These are phyloP conservation scores for Trypanosoma rangeli DNA, from an alignment of 208 protist species.

Conservation along the genomic window DNA sequence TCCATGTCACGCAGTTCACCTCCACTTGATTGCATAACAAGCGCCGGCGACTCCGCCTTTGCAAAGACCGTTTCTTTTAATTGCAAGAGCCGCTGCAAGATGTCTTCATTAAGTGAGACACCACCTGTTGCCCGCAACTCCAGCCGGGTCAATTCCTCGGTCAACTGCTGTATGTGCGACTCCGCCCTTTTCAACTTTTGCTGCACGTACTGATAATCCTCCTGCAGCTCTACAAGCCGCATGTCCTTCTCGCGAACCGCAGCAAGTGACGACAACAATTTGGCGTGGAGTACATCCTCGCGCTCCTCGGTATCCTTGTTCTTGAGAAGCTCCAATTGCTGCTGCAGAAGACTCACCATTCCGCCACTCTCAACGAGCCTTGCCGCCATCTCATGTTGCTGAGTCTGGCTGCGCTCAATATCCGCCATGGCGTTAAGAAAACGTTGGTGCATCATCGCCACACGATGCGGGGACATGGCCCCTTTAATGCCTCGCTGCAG, in stretches of 20 bases:
- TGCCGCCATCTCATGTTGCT: constrained; percentile 45
- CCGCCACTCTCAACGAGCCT: constrained; percentile 61
- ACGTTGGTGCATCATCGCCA: constrained; percentile 67
- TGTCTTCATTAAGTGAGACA: constrained; percentile 44
- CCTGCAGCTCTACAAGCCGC: constrained; percentile 52
- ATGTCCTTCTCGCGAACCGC: constrained; percentile 57
- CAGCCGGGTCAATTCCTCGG: constrained; percentile 64
- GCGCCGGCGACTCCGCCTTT: constrained; percentile 58
- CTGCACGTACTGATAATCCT: constrained; percentile 58
- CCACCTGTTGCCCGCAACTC: constrained; percentile 49
- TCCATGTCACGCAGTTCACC: constrained; percentile 6
- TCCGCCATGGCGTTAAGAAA: constrained; percentile 50
- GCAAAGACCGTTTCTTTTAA: constrained; percentile 81
- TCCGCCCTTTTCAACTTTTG: constrained; percentile 62
- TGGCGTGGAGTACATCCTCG: constrained; percentile 46
- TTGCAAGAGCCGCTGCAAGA: constrained; percentile 53
- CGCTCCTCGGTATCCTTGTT: constrained; percentile 34
- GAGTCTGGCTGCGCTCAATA: constrained; percentile 32
- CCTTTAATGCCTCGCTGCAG: constrained; percentile 65
- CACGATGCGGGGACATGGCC: constrained; percentile 63
- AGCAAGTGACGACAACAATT: constrained; percentile 43
- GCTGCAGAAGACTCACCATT: constrained; percentile 50
- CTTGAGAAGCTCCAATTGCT: constrained; percentile 52
- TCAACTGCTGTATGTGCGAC: constrained; percentile 54
- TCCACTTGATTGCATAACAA: constrained; percentile 36